phyloP scores from a whole-genome alignment of 306 rosid genomes.

The Corylus avellana region DNA sequence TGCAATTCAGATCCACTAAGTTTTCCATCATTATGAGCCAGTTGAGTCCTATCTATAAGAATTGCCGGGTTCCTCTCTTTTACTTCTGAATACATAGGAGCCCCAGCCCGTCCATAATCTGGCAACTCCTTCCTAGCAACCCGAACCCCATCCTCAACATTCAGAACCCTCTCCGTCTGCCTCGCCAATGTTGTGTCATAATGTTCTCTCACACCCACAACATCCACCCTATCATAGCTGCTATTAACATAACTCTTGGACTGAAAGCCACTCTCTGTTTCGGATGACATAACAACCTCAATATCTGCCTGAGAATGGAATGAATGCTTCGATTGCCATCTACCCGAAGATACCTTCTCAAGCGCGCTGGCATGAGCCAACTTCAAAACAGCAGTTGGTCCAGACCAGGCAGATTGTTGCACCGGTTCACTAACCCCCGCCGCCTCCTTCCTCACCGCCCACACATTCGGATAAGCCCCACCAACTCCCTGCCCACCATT shows the following conservation, averaged over 20 bases:
- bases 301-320: slow-evolving; percentile 56
- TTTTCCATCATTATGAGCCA: slow-evolving; percentile 42
- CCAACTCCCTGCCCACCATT: slow-evolving; percentile 47
- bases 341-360: slow-evolving; percentile 91
- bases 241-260: slow-evolving; percentile 37
- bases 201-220: slow-evolving; percentile 44
- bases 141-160: slow-evolving; percentile 42
- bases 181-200: slow-evolving; percentile 57
- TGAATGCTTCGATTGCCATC: slow-evolving; percentile 81
- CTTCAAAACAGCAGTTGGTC: slow-evolving; percentile 73
- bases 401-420: slow-evolving; percentile 63
- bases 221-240: slow-evolving; percentile 42
- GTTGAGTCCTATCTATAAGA: slow-evolving; percentile 43
- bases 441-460: slow-evolving; percentile 85
- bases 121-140: slow-evolving; percentile 59
- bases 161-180: slow-evolving; percentile 56
- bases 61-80: slow-evolving; percentile 38
- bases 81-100: slow-evolving; percentile 42
- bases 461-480: slow-evolving; percentile 64
- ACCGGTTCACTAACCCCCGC: slow-evolving; percentile 49
- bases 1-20: slow-evolving; percentile 54
- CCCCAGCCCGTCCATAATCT: slow-evolving; percentile 50
- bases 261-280: slow-evolving; percentile 44
- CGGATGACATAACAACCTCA: slow-evolving; percentile 53
- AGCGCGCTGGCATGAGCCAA: slow-evolving; percentile 89